Evolutionary conservation across 805 yeast species (phyloP), one percentile per base, ranked within the genome.

Genomic region (Lipomyces spencermartinsiae): DNA sequence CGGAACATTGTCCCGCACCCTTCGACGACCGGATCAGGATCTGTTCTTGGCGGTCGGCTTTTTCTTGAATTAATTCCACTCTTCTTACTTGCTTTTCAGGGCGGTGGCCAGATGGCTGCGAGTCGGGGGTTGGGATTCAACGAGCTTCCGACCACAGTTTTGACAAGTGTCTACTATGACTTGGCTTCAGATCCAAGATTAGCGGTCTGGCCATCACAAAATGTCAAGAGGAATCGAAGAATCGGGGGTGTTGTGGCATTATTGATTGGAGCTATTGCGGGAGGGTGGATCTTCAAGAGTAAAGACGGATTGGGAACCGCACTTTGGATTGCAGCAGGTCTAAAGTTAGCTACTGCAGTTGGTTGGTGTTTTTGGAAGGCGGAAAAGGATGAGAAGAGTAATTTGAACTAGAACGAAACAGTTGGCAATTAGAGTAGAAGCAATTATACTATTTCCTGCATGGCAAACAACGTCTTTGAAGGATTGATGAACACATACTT

Each of bases 131-230:
- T 43, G 49, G 49, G 49, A n/a, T 43, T 43, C 49, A 43, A 43
- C 25, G 49, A 43, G 49, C 49, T 43, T 16, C 49, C 49, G 49
- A 43, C 49, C 49, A 43, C 49, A 2, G 49, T 43, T n/a, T 43
- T 43, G 49, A 43, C 49, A 43, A 43, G 49, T n/a, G 49, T 43
- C 22, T 43, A 43, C 49, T 43, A 43, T 43, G 49, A 43, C 25
- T 16, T 43, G 49, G 8, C 49, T 16, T 43, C 49, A 43, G 49
- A 43, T 43, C 49, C 49, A 16, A 7, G 3, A 7, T n/a, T 43
- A 16, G 22, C 49, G 7, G 49, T 4, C 22, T 8, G 49, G 22
- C 49, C 10, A 6, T 37, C 43, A 37, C 4, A 37, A 37, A 43
- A 43, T 16, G 49, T 43, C 22, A 43, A 43, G 49, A 43, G 49